Conservation (phyloP, 2,329 filamentous ascomycete species). For the Bretziella fagacearum region DNA sequence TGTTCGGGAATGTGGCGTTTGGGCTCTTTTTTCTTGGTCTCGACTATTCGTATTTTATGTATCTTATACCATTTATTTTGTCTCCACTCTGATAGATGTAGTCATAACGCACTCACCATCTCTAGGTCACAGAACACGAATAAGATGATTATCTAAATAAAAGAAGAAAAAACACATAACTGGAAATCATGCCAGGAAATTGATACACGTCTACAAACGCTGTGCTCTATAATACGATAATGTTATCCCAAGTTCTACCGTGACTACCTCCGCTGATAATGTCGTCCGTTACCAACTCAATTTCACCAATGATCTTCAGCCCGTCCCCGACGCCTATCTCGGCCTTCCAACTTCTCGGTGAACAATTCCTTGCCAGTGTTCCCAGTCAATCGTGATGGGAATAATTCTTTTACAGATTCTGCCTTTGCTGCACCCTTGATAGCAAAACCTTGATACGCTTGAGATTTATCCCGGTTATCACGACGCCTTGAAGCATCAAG, state of each 20-base stretch:
- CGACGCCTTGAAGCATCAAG: background rate
- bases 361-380: slow-evolving; percentile 58
- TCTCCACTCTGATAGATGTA: background rate
- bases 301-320: slow-evolving; percentile 51
- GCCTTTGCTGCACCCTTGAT: slow-evolving; percentile 9
- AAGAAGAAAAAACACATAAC: too few relatives aligned
- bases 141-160: too few relatives aligned
- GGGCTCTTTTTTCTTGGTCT: background rate
- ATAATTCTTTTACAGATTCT: slow-evolving; percentile 12
- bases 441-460: slow-evolving; percentile 3
- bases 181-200: too few relatives aligned
- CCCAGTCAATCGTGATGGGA: slow-evolving; percentile 10
- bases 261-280: too few relatives aligned
- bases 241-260: too few relatives aligned
- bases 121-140: background rate
- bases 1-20: background rate
- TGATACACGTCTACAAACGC: too few relatives aligned
- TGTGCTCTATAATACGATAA: too few relatives aligned
- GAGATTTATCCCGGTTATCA: background rate
- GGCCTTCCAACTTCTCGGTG: slow-evolving; percentile 39
- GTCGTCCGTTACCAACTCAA: slow-evolving; percentile 29
- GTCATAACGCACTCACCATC: background rate
- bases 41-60: background rate
- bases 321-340: slow-evolving; percentile 42
- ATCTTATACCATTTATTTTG: background rate